Evolutionary conservation across 2,329 filamentous ascomycete species (phyloP), one percentile per base, ranked within the genome.

Genomic region (Pseudogymnoascus sp.): DNA sequence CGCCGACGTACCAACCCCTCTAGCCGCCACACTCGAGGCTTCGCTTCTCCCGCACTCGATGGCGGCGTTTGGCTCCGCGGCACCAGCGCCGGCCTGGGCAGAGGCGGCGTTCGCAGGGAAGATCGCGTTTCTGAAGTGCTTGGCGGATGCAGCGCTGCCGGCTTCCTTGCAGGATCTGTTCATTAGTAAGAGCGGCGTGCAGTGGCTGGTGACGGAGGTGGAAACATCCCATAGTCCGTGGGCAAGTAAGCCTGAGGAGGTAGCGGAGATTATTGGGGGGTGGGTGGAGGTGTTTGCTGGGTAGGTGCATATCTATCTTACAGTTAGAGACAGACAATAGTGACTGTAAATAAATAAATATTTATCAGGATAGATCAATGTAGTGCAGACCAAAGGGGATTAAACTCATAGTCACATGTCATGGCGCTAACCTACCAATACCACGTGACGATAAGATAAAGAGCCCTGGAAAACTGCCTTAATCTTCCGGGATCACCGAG

Each of bases 361-460:
- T 33, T 33, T 33, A 33, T 33, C 4, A 33, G 9, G 31, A 33
- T 1, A 31, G 11, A 33, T 33, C 9, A 33, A 33, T 42, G 2
- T 42, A 4, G 17, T 19, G 17, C 40, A 19, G 40, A 23, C 19
- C 19, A 57, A 57, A n/a, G 50, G 50, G 21, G 13, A n/a, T 57
- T 13, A 57, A 57, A 57, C 33, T 57, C 28, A 19, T 57, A 57
- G 50, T 57, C 50, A 57, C 50, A 57, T 57, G 50, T 33, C 11
- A 57, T 15, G n/a, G 9, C 13, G 4, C 33, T 8, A 13, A n/a
- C 4, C 4, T 33, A 17, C 15, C 2, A 2, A 19, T 15, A 28
- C 33, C 50, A 57, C 33, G 50, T 57, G 50, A 57, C 33, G 50
- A 57, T 57, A 57, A 57, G 50, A 57, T 57, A 57, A 17, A 57